Evolutionary conservation across 148 eudicot genomes (phyloP).

Genomic region (Persicaria tinctoria): DNA sequence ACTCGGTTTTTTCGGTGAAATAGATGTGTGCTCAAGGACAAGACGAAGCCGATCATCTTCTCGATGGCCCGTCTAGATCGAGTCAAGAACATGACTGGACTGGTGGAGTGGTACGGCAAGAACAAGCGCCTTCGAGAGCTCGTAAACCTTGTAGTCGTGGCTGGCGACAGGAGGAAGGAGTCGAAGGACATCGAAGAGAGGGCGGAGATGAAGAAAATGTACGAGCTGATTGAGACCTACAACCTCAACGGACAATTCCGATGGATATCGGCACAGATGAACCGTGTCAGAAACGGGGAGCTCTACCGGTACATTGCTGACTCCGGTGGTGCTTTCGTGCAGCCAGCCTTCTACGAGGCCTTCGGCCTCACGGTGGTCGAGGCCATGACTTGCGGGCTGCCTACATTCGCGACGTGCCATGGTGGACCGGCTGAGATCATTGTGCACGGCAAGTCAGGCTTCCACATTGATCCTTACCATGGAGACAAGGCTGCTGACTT

Average conservation of each 20-base stretch:
- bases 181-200: conserved; percentile 93
- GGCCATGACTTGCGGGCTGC: conserved; percentile 95
- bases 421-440: conserved; percentile 99
- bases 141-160: conserved; percentile 95
- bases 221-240: conserved; percentile 66
- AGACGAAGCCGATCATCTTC: conserved; percentile 80
- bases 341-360: conserved; percentile 94
- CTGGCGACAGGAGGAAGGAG: conserved; percentile 91
- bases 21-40: conserved; percentile 81
- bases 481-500: conserved; percentile 83
- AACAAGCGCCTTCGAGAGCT: conserved; percentile 59
- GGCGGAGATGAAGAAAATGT: conserved; percentile 96
- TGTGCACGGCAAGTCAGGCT: conserved; percentile 84
- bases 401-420: conserved; percentile 85
- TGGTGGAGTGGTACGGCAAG: conserved; percentile 91
- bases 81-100: conserved; percentile 90
- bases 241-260: conserved; percentile 81
- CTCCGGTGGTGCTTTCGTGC: conserved; percentile 79
- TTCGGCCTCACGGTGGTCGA: conserved; percentile 96
- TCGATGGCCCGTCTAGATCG: conserved; percentile 94
- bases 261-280: conserved; percentile 99
- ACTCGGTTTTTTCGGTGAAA: not conserved
- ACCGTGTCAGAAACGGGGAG: conserved; percentile 90
- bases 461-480: conserved; percentile 93
- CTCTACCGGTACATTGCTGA: conserved; percentile 90